Evolutionary conservation across 1,139 yeast species (phyloP), one percentile per base, ranked within the genome.

Genomic region (Pichia sp.): DNA sequence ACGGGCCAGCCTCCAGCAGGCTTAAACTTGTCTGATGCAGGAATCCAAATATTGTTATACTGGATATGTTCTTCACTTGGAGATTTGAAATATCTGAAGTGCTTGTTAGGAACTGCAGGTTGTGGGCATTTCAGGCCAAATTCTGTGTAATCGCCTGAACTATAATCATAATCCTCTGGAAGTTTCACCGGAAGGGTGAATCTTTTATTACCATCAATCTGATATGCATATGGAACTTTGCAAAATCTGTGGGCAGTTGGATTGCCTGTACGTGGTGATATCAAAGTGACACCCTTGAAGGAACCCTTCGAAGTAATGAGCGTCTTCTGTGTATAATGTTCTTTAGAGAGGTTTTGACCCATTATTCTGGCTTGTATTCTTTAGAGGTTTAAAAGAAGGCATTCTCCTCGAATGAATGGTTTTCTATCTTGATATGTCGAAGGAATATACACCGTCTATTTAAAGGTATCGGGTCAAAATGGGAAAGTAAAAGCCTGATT

Each of bases 1-100:
- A 64, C 67, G 2, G 69, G 68, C 64, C 64, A 62, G 3, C 67
- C 67, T 11, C 42, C 54, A 14, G 40, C 38, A 6, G 65, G 67
- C 27, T 50, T 51, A 30, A 41, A 33, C 30, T 56, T 48, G 16
- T 48, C 48, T 12, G 55, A 51, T 2, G 53, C 50, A 9, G 69
- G 68, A n/a, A 61, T 47, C 64, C 64, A 65, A 15, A 66, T 62
- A 43, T 65, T 65, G 34, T 57, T 44, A 36, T 56, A 60, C n/a
- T 56, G 52, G 37, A 63, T 59, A 41, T 59, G 58, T 38, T 64
- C 69, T 22, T 50, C 50, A 5, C 48, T 41, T 24, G 43, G 27
- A 25, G 27, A 25, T 45, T 12, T 41, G 26, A 34, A 52, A 56
- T 32, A 46, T 48, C 33, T 25, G 6, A 56, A 45, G 6, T 46